Conservation (phyloP, 192 early-diverging fungal species). For the Chytriomyces sp. region DNA sequence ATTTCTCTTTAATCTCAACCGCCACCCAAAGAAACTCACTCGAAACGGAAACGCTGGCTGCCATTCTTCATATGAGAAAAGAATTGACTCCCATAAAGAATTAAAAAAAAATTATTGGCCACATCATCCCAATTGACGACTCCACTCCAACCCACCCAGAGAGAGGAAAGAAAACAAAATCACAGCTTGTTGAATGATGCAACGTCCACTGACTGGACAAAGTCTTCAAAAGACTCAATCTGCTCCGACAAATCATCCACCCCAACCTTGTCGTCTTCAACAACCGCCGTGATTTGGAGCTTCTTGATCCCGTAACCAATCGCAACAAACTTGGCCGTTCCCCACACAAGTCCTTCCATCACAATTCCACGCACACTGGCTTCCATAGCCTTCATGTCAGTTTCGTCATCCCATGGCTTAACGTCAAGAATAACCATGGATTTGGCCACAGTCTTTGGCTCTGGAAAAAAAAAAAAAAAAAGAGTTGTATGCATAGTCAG, state of each 20-base stretch:
- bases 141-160: too few species aligned
- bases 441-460: conserved; percentile 87
- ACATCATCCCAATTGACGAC: too few species aligned
- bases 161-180: too few species aligned
- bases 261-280: conserved; percentile 92
- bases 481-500: not conserved
- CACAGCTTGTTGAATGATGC: conserved; percentile 31
- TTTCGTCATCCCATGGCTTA: conserved; percentile 99
- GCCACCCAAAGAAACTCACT: too few species aligned
- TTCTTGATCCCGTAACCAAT: conserved; percentile 97
- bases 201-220: conserved; percentile 26
- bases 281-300: conserved; percentile 88
- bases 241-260: conserved; percentile 82
- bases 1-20: too few species aligned
- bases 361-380: conserved; percentile 70
- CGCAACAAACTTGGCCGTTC: conserved; percentile 73
- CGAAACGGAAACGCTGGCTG: too few species aligned
- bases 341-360: conserved; percentile 94
- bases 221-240: conserved; percentile 68
- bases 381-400: conserved; percentile 78
- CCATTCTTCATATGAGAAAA: too few species aligned
- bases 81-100: too few species aligned
- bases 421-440: conserved; percentile 91
- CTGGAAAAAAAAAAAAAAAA: conserved; percentile 26
- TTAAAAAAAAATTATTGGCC: too few species aligned